Evolutionary conservation across 1,284 basidiomycete genomes (phyloP), one percentile per base, ranked within the genome.

Genomic region (Xerocomus cyaneibrunnescens): DNA sequence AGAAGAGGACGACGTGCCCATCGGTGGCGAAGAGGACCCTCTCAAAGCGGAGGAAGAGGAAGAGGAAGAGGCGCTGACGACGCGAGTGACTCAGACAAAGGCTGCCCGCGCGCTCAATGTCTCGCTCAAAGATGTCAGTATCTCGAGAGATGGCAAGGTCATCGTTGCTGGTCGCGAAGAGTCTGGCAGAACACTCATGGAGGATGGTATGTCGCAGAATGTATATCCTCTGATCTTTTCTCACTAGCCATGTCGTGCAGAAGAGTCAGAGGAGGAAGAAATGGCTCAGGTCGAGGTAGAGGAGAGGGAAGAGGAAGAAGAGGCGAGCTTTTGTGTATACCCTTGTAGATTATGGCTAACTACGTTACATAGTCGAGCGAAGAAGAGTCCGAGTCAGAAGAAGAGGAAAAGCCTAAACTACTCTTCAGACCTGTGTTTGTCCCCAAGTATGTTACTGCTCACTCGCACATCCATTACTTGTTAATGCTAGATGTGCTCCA

Each of bases 341-440:
- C 7, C 23, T 41, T 21, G 12, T 56, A 21, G 22, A 27, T 23
- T 30, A 52, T 32, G 3, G 30, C 52, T 60, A 53, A 59, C 60
- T 32, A 54, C 42, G 48, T 47, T 48, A 50, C 57, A 43, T 56
- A 89, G 85, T 87, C 86, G 37, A 87, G 86, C 62, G 87, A 89
- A 72, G 87, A 89, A 67, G 86, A 85, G 57, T 80, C 77, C n/a
- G 85, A 85, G 45, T 87, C 83, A 0, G 84, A 84, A 56, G 82
- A 80, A 56, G 85, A 85, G 56, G 85, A 84, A 61, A 74, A 74
- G 37, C 78, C 80, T 2, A 79, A 88, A 72, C 55, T 78, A 57
- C 75, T 80, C 60, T 91, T 94, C 69, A 83, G 93, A 57, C 94
- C 94, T 2, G 85, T 95, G 1, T 97, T 96, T 66, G 81, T 96